These are phyloP conservation scores for Neostapfia colusana DNA, from an alignment of 176 grass and related monocot genomes.

Conservation along the genomic window DNA sequence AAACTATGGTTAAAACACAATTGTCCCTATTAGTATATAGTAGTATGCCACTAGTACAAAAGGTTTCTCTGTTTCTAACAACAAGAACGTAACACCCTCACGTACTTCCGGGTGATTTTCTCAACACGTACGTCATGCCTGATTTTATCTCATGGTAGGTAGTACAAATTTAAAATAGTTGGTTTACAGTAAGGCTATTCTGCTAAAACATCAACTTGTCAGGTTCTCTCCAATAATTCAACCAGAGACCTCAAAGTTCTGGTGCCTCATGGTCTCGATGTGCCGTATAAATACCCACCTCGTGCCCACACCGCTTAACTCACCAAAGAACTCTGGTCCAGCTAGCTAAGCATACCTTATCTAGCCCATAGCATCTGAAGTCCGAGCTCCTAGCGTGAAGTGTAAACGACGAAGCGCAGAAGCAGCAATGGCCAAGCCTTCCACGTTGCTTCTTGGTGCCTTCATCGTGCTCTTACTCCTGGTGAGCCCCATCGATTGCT, in stretches of 20 bases:
- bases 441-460: slow-evolving; percentile 4
- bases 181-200: background rate
- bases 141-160: no score
- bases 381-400: background rate
- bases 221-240: slow-evolving; percentile 32
- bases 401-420: background rate
- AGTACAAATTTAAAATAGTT: background rate
- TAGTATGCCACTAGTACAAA: no score
- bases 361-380: background rate
- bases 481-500: slow-evolving; percentile 47
- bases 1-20: no score
- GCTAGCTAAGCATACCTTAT: slow-evolving; percentile 24
- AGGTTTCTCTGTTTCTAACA: no score
- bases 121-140: no score
- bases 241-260: slow-evolving; percentile 20
- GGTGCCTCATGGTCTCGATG: background rate
- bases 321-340: slow-evolving; percentile 30
- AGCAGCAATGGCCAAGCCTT: slow-evolving; percentile 46
- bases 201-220: background rate
- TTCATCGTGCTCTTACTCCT: slow-evolving; percentile 37
- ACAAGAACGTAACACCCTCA: no score
- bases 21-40: no score
- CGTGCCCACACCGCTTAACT: slow-evolving; percentile 14
- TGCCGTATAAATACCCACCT: slow-evolving; percentile 37
- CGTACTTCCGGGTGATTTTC: no score